phyloP scores from a whole-genome alignment of 2,329 filamentous ascomycete genomes.

The Colletotrichum sp. region DNA sequence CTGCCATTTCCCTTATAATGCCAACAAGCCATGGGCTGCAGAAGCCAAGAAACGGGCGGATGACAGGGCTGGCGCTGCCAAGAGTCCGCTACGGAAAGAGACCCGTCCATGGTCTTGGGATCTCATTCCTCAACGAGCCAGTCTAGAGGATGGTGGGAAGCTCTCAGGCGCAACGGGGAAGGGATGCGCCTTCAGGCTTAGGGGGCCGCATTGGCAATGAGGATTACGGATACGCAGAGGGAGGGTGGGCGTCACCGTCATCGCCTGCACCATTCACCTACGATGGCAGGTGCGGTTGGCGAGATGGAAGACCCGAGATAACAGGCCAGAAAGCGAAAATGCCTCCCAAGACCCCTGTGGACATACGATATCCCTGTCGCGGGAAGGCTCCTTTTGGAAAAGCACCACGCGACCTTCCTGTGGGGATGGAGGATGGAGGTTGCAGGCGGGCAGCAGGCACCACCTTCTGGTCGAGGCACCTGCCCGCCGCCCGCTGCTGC shows the following conservation, averaged over 20 bases:
- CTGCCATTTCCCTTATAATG: slow-evolving; percentile 17
- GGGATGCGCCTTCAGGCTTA: background rate
- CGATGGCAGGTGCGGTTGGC: background rate
- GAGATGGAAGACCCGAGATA: background rate
- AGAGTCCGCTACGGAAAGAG: slow-evolving; percentile 13
- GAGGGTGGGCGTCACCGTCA: background rate
- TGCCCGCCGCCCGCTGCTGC: background rate
- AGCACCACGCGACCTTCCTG: slow-evolving; percentile 10
- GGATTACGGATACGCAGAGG: background rate
- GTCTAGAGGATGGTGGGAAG: background rate
- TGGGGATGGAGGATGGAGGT: background rate
- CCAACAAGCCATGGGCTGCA: background rate
- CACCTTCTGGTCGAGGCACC: background rate
- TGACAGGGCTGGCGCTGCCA: slow-evolving; percentile 18
- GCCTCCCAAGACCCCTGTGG: background rate
- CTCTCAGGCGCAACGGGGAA: background rate
- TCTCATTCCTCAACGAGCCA: slow-evolving; percentile 3
- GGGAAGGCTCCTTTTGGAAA: background rate
- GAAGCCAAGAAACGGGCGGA: slow-evolving; percentile 11
- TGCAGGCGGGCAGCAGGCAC: background rate
- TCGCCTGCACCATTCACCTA: background rate
- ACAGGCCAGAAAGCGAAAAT: slow-evolving; percentile 10
- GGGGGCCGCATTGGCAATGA: background rate
- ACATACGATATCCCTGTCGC: background rate
- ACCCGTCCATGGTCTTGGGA: slow-evolving; percentile 10